These are phyloP conservation scores for Colletotrichum tofieldiae DNA, from an alignment of 2,329 filamentous ascomycete species.

Conservation along the genomic window DNA sequence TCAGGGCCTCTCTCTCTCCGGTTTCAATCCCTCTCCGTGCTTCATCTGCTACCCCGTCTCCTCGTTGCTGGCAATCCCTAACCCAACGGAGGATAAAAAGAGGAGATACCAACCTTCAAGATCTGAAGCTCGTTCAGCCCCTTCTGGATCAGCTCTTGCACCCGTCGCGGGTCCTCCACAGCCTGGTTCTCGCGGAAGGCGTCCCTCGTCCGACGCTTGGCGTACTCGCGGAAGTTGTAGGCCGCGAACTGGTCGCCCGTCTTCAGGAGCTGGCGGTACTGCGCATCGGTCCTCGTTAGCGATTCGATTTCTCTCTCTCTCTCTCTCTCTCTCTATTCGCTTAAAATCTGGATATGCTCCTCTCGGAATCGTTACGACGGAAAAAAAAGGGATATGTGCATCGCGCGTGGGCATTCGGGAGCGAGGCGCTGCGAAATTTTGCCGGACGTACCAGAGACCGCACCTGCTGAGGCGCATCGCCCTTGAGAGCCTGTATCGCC, in stretches of 20 bases:
- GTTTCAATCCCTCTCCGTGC: neutral
- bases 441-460: conserved; percentile 67
- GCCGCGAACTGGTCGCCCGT: conserved; percentile 89
- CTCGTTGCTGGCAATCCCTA: neutral
- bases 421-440: neutral
- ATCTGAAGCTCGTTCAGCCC: conserved; percentile 89
- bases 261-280: conserved; percentile 95
- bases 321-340: too few relatives aligned
- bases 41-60: neutral
- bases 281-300: conserved; percentile 13
- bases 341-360: neutral
- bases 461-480: conserved; percentile 71
- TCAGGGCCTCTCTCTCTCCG: neutral
- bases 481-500: conserved; percentile 58
- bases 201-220: conserved; percentile 90
- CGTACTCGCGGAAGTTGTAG: conserved; percentile 99
- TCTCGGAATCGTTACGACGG: neutral
- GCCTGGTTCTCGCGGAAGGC: conserved; percentile 86
- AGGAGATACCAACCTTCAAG: conserved; percentile 79
- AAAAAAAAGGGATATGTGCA: neutral
- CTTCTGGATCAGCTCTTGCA: conserved; percentile 92
- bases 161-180: conserved; percentile 80
- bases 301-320: neutral
- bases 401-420: neutral
- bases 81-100: neutral